phyloP scores from a whole-genome alignment of 805 yeast genomes.

The Lipomyces yamanashiensis region DNA sequence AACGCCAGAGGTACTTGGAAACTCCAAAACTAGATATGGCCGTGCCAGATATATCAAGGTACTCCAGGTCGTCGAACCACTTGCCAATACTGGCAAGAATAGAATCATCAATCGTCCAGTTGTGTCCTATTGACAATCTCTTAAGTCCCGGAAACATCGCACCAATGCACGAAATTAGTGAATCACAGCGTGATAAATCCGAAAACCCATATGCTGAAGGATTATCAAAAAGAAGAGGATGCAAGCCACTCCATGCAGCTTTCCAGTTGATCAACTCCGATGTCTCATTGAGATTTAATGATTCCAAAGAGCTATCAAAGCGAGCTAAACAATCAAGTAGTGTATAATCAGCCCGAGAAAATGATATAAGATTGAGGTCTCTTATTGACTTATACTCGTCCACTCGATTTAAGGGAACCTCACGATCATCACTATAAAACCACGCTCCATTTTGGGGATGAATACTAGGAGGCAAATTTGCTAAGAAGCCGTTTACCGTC shows the following conservation, averaged over 20 bases:
- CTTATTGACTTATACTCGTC: neutral
- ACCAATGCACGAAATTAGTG: neutral
- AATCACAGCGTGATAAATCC: neutral
- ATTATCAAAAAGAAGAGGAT: neutral
- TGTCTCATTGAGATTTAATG: slow-evolving; percentile 8
- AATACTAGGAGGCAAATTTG: neutral
- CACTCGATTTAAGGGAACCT: slow-evolving; percentile 1
- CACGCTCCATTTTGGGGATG: neutral
- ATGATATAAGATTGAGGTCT: slow-evolving; percentile 1
- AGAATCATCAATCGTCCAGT: slow-evolving; percentile 8
- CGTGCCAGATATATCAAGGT: slow-evolving; percentile 8
- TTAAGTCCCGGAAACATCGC: slow-evolving; percentile 5
- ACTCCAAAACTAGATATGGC: neutral
- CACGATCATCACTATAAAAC: neutral
- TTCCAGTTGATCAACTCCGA: slow-evolving; percentile 7
- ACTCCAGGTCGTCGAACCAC: neutral
- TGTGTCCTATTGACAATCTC: slow-evolving; percentile 1
- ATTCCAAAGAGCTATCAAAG: neutral
- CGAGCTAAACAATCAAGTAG: slow-evolving; percentile 1
- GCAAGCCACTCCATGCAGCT: neutral
- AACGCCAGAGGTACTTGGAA: neutral
- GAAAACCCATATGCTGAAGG: slow-evolving; percentile 3
- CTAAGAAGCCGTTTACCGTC: neutral
- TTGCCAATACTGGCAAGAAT: neutral
- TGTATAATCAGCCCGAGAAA: neutral